Evolutionary conservation across 2,329 filamentous ascomycete genomes (phyloP).

Genomic region (Stachybotrys echinatus): DNA sequence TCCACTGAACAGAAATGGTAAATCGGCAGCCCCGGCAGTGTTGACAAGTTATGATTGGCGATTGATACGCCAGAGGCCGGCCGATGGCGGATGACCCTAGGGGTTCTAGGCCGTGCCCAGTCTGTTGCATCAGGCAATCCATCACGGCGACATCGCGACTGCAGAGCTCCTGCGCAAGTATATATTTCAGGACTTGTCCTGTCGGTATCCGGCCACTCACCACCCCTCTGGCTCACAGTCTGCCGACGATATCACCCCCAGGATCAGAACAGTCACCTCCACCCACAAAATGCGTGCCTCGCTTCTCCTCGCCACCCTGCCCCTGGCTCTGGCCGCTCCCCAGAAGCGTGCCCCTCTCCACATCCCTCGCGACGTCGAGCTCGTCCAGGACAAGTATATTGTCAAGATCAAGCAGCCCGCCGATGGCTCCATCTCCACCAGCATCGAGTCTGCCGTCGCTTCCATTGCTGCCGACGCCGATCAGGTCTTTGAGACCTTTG

Average conservation of each 20-base stretch:
- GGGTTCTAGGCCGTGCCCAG: too few relatives aligned
- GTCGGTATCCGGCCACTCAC: background rate
- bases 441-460: constrained; percentile 4
- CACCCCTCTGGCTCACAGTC: background rate
- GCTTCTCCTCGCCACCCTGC: constrained; percentile 8
- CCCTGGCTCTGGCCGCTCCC: constrained; percentile 9
- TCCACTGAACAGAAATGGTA: background rate
- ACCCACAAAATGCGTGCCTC: constrained; percentile 8
- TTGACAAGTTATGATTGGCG: too few relatives aligned
- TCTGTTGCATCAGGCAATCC: too few relatives aligned
- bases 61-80: too few relatives aligned
- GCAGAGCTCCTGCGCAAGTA: too few relatives aligned
- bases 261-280: background rate
- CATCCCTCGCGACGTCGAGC: constrained; percentile 7
- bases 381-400: constrained; percentile 14
- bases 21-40: too few relatives aligned
- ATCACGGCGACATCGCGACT: too few relatives aligned
- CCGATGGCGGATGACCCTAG: too few relatives aligned
- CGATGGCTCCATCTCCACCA: constrained; percentile 3
- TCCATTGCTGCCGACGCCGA: constrained; percentile 10
- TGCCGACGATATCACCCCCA: background rate
- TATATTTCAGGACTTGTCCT: too few relatives aligned
- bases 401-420: constrained; percentile 8
- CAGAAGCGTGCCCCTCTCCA: constrained; percentile 10
- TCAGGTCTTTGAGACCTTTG: constrained; percentile 4